phyloP scores from a whole-genome alignment of 768 basidiomycete genomes.

The Boletus edulis region DNA sequence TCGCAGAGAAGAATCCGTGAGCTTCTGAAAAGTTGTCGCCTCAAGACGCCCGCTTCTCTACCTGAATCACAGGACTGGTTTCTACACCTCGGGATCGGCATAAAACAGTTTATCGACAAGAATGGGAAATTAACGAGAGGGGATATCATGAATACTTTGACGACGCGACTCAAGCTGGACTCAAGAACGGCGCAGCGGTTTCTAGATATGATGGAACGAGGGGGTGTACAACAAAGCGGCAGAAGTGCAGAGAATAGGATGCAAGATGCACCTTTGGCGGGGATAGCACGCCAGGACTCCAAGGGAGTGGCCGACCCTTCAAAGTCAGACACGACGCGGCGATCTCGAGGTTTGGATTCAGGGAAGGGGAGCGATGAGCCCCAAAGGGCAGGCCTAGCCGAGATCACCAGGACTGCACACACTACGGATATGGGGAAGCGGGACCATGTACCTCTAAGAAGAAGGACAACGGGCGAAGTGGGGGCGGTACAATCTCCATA shows the following conservation, averaged over 20 bases:
- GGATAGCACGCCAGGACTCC: not conserved
- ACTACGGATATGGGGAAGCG: not conserved
- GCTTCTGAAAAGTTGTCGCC: not conserved
- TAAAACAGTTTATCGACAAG: not conserved
- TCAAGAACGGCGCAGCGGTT: not conserved
- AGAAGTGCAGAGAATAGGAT: not conserved
- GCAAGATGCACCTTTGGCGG: not conserved
- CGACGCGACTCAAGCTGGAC: not conserved
- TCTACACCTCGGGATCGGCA: not conserved
- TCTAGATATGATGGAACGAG: not conserved
- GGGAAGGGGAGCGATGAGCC: not conserved
- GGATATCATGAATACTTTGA: not conserved
- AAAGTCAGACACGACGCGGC: not conserved
- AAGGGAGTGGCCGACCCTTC: not conserved
- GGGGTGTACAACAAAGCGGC: not conserved
- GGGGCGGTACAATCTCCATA: not conserved
- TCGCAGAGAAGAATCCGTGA: constrained; percentile 11
- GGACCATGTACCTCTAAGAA: not conserved
- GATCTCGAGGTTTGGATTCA: not conserved
- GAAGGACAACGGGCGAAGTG: not conserved
- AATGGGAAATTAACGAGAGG: not conserved
- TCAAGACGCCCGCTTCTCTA: not conserved
- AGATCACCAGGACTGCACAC: not conserved
- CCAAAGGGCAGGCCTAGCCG: not conserved
- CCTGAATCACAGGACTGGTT: not conserved